Conservation (phyloP, 192 early-diverging fungal species). For the Chytriomyces sp. region DNA sequence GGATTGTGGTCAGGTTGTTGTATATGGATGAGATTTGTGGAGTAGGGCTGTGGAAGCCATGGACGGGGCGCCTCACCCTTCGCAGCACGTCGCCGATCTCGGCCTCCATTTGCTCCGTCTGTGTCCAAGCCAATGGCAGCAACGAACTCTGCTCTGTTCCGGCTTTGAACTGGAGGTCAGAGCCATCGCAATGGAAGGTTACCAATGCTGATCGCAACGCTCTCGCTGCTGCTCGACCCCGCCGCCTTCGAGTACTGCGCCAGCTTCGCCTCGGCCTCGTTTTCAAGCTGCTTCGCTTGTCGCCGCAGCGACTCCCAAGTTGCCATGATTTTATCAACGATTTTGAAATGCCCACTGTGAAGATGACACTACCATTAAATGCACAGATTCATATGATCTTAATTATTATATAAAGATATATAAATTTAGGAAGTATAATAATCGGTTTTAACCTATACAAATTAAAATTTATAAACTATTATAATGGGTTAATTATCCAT, state of each 20-base stretch:
- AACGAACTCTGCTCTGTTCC: conserved; percentile 10
- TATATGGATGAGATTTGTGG: conserved; percentile 4
- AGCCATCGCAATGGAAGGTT: neutral
- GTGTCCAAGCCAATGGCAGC: conserved; percentile 19
- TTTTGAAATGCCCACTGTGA: no score
- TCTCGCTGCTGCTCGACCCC: conserved; percentile 17
- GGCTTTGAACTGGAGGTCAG: neutral
- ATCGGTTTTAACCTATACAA: no score
- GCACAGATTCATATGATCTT: no score
- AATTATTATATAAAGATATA: no score
- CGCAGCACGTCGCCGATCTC: conserved; percentile 66
- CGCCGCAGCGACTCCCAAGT: conserved; percentile 76
- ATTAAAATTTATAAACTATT: no score
- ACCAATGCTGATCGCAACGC: neutral
- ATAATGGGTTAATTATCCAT: no score
- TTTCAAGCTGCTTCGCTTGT: conserved; percentile 71
- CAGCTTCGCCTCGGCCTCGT: conserved; percentile 71
- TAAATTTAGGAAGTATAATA: no score
- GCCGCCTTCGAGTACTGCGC: conserved; percentile 53
- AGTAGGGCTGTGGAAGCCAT: no score
- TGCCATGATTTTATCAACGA: no score
- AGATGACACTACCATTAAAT: no score
- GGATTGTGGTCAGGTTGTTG: conserved; percentile 5
- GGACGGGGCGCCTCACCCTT: conserved; percentile 57
- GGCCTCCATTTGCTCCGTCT: conserved; percentile 45